These are phyloP conservation scores for Dothistroma septosporum DNA, from an alignment of 2,329 filamentous ascomycete species.

Conservation along the genomic window DNA sequence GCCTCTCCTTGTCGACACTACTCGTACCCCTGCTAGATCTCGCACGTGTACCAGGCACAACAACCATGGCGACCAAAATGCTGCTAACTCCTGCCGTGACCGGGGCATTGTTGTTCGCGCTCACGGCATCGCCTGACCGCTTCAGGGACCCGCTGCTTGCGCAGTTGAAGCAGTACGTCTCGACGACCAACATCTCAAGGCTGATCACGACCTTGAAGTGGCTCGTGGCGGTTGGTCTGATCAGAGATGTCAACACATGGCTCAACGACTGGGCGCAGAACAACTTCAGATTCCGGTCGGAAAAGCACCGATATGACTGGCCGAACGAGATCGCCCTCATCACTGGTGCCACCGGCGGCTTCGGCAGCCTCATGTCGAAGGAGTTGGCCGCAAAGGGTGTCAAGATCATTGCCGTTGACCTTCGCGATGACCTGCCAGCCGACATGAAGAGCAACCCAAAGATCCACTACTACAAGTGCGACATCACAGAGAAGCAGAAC, in stretches of 20 bases:
- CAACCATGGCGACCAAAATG: conserved; percentile 12
- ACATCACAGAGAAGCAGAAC: conserved; percentile 47
- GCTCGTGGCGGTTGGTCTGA: conserved; percentile 33
- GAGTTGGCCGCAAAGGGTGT: conserved; percentile 37
- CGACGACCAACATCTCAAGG: conserved; percentile 26
- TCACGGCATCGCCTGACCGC: conserved; percentile 30
- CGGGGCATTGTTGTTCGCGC: conserved; percentile 28
- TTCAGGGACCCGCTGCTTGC: conserved; percentile 30
- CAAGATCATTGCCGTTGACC: conserved; percentile 39
- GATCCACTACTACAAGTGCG: conserved; percentile 42
- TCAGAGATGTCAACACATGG: conserved; percentile 25
- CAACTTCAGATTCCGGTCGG: conserved; percentile 37
- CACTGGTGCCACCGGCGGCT: conserved; percentile 36
- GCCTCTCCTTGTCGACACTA: background rate
- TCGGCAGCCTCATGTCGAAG: conserved; percentile 37
- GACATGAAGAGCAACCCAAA: conserved; percentile 32
- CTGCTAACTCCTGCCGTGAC: conserved; percentile 29
- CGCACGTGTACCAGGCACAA: conserved; percentile 6
- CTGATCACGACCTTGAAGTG: conserved; percentile 29
- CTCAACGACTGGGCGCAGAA: conserved; percentile 32
- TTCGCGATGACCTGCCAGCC: conserved; percentile 33
- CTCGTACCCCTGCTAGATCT: background rate
- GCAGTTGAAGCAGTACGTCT: conserved; percentile 28
- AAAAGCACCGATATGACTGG: conserved; percentile 36
- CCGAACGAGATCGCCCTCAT: conserved; percentile 37